Percentiles rank a stretch among this genome's conserved stretches.
These are phyloP conservation scores for Paramecium pentaurelia DNA, from an alignment of 73 alveolate species.

Conservation along the genomic window DNA sequence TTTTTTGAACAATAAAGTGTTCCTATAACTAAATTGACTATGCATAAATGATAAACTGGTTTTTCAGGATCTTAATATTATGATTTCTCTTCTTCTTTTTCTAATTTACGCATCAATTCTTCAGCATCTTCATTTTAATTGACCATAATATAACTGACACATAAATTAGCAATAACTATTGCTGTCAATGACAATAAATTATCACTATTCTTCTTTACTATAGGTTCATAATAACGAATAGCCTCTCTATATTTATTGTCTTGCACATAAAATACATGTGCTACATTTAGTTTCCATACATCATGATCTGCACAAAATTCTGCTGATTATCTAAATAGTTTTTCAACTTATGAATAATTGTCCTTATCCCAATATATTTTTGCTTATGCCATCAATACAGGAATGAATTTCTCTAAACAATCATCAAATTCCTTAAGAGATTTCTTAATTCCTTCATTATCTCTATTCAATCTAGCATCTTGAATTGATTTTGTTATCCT, in stretches of 20 bases:
- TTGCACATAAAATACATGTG: constrained; percentile 98
- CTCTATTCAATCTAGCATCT: constrained; percentile 94
- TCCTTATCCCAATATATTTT: constrained; percentile 99
- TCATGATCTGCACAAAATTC: constrained; percentile 98
- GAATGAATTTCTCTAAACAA: constrained; percentile 92
- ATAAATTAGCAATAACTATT: constrained; percentile 97
- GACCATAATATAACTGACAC: constrained; percentile 98
- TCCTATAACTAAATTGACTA: constrained; percentile 96
- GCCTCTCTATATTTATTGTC: constrained; percentile 98
- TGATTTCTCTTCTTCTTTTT: constrained; percentile 92
- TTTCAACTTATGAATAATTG: constrained; percentile 95
- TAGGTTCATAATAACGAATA: constrained; percentile 96
- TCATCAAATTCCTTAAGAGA: constrained; percentile 93
- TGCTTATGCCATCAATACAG: constrained; percentile 99
- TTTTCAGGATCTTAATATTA: constrained; percentile 83
- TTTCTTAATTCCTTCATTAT: constrained; percentile 87
- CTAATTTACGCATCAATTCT: constrained; percentile 96
- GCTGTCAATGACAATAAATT: constrained; percentile 96
- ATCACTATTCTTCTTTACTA: constrained; percentile 92
- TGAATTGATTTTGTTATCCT: constrained; percentile 89
- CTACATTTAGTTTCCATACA: constrained; percentile 94
- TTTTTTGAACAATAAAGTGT: constrained; percentile 89
- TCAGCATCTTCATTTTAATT: constrained; percentile 98
- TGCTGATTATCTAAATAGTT: constrained; percentile 96
- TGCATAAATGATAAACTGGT: constrained; percentile 97